Base-by-base conservation (phyloP, 1,284 basidiomycete species). In the Apiotrichum porosum region DNA sequence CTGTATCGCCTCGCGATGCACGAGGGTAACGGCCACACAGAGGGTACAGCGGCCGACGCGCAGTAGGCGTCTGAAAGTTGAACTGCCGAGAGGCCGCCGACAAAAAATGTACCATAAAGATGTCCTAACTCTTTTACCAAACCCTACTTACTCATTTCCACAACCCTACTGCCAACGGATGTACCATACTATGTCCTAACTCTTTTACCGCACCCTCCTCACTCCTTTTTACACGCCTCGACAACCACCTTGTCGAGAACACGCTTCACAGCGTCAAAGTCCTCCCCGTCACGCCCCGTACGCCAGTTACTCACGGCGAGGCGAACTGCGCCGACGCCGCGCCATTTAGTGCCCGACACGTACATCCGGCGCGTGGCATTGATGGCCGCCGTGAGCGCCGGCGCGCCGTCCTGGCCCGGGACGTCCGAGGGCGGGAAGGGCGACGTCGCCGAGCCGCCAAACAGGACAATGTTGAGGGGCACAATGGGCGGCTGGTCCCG, bases 281-380 rank as follows among this genome's bases (percentile, higher is more conserved):
- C 66, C 19, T 54, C 61, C 56, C 33, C 57, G 60, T 19, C 55
- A 55, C 6, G 51, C 3, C 68, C 72, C 6, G 78, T 78, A 47
- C 64, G 54, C 76, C 77, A 78, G 58, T 78, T 78, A 18, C 69
- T 71, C 9, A 79, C 76, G 0, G 77, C 78, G 17, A 79, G 48
- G 47, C 78, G 57, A 1, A 77, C 68, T 3, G 74, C 77, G 1
- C 69, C 68, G 14, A 58, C 26, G 0, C 75, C 74, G 15, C 61
- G 60, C 74, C 75, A 77, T 6, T 45, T 58, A 17, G 76, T 77
- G 0, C 63, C 66, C 9, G 72, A 74, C 4, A 76, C 72, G 47
- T 77, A 78, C 36, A 77, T 66, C 47, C 58, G 60, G 19, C 73
- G 56, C 6, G 65, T 66, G 4, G 46, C 60, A 45, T 79, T 79